A percentile compares a stretch with the other conserved stretches of the same genome.
These are phyloP conservation scores for Flammula alnicola DNA, from an alignment of 1,284 basidiomycete species.

Conservation along the genomic window DNA sequence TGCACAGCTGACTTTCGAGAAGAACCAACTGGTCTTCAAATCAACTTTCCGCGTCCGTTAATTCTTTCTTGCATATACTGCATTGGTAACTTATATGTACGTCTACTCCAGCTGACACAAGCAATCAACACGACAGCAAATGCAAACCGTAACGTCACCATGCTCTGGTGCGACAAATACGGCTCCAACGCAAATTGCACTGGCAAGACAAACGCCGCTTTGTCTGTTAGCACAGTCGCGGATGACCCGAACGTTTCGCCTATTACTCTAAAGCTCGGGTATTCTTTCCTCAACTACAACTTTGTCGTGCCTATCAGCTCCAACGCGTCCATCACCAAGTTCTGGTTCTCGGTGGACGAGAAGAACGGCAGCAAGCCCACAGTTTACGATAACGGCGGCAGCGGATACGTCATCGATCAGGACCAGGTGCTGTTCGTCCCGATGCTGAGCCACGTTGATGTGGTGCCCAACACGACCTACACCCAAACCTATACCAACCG, in stretches of 20 bases:
- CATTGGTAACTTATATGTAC: slow-evolving; percentile 2
- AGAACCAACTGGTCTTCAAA: slow-evolving; percentile 40
- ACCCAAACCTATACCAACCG: slow-evolving; percentile 30
- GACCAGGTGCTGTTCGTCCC: slow-evolving; percentile 47
- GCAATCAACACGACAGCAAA: slow-evolving; percentile 33
- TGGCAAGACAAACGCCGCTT: slow-evolving; percentile 34
- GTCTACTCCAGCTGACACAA: slow-evolving; percentile 36
- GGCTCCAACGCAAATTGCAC: slow-evolving; percentile 36
- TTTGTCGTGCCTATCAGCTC: slow-evolving; percentile 44
- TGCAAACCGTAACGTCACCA: slow-evolving; percentile 37
- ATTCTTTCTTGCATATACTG: not conserved
- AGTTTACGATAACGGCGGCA: slow-evolving; percentile 41
- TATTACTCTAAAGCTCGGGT: slow-evolving; percentile 34
- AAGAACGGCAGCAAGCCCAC: slow-evolving; percentile 37
- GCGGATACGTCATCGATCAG: slow-evolving; percentile 40
- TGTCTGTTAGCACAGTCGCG: slow-evolving; percentile 30
- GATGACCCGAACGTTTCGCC: slow-evolving; percentile 41
- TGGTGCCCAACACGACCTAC: slow-evolving; percentile 24
- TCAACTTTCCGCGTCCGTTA: slow-evolving; percentile 38
- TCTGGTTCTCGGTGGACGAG: slow-evolving; percentile 46
- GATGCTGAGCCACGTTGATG: slow-evolving; percentile 35
- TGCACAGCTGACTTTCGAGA: slow-evolving; percentile 40
- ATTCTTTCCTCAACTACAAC: slow-evolving; percentile 41
- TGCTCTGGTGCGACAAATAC: slow-evolving; percentile 44
- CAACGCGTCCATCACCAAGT: slow-evolving; percentile 39